A percentile compares a stretch with the other conserved stretches of the same genome.
Evolutionary conservation across 139 green algal species (phyloP).

Genomic region (Dunaliella primolecta): DNA sequence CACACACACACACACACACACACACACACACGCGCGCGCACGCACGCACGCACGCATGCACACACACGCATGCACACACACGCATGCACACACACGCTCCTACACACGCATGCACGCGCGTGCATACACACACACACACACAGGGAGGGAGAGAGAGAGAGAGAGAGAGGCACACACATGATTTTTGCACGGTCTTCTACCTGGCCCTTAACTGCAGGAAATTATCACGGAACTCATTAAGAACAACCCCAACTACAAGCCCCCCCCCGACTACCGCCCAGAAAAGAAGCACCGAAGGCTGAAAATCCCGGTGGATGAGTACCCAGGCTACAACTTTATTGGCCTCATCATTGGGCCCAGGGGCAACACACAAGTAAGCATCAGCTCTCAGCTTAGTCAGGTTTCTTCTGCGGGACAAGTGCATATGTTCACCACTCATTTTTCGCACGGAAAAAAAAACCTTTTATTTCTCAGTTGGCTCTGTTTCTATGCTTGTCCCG

Average conservation of each 20-base stretch:
- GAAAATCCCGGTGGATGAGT: conserved; percentile 83
- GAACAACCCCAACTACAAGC: conserved; percentile 73
- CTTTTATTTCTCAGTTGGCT: no score
- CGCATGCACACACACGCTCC: background rate
- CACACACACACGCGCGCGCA: no score
- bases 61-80: background rate
- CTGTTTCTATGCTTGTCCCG: no score
- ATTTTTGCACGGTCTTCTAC: no score
- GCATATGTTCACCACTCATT: background rate
- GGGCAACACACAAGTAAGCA: conserved; percentile 22
- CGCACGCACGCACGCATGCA: no score
- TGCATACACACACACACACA: no score
- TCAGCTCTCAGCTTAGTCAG: background rate
- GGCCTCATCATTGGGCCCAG: conserved; percentile 93
- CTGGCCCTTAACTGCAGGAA: no score
- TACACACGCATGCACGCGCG: background rate
- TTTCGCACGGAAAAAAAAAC: background rate
- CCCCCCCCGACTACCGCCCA: conserved; percentile 76
- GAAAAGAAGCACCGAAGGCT: conserved; percentile 82
- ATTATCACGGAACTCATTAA: conserved; percentile 88
- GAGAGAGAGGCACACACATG: no score
- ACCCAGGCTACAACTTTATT: conserved; percentile 94
- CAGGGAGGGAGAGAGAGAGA: no score
- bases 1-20: background rate
- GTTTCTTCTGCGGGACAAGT: no score